These are phyloP conservation scores for Dictyostelium brefeldianum DNA, from an alignment of 78 protist species.

Conservation along the genomic window DNA sequence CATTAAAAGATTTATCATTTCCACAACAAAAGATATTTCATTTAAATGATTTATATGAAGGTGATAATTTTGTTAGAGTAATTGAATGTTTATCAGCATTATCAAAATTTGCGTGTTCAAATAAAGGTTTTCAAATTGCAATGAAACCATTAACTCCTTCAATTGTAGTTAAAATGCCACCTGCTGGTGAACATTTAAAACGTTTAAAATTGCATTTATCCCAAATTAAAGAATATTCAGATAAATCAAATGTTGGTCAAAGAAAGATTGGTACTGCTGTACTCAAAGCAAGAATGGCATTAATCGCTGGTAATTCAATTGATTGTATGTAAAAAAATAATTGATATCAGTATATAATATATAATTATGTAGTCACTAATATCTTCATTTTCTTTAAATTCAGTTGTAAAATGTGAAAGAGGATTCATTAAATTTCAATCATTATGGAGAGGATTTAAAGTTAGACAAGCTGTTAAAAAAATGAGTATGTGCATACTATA, in stretches of 20 bases:
- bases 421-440: conserved; percentile 56
- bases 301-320: conserved; percentile 42
- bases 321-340: conserved; percentile 9
- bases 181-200: conserved; percentile 17
- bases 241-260: conserved; percentile 10
- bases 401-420: conserved; percentile 41
- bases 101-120: background rate
- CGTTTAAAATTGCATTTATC: conserved; percentile 26
- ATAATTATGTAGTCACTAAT: background rate
- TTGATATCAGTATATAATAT: background rate
- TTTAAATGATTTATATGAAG: conserved; percentile 36
- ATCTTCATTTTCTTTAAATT: no score
- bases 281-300: conserved; percentile 67
- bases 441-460: conserved; percentile 70
- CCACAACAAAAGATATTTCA: conserved; percentile 45
- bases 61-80: conserved; percentile 48
- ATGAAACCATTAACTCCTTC: conserved; percentile 24
- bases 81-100: conserved; percentile 26
- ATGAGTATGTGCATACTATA: conserved; percentile 21
- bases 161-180: conserved; percentile 34
- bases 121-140: conserved; percentile 11
- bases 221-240: conserved; percentile 33
- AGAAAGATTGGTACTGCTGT: conserved; percentile 21
- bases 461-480: conserved; percentile 23
- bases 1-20: conserved; percentile 54